A percentile compares a stretch with the other conserved stretches of the same genome.
phyloP scores from a whole-genome alignment of 2,329 filamentous ascomycete genomes.

The Fusarium proliferatum region DNA sequence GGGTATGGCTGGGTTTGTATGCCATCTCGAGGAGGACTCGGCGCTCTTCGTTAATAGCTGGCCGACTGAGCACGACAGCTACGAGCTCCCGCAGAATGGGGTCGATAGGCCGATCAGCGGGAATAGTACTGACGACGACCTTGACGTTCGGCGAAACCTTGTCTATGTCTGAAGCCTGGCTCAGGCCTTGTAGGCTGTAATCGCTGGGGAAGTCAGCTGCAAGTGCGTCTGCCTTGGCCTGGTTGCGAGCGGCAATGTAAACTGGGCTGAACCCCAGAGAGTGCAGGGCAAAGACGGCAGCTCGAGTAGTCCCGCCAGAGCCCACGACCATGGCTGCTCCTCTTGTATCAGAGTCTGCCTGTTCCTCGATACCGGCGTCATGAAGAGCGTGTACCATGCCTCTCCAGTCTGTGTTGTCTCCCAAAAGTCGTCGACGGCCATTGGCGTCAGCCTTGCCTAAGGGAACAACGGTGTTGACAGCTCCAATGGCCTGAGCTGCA shows the following conservation, averaged over 20 bases:
- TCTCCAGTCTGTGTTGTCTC: conserved; percentile 95
- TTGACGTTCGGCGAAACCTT: conserved; percentile 61
- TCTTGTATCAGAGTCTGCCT: conserved; percentile 58
- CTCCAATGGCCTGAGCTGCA: conserved; percentile 85
- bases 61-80: conserved; percentile 60
- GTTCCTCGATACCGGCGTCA: conserved; percentile 68
- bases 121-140: conserved; percentile 90
- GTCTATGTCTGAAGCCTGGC: conserved; percentile 59
- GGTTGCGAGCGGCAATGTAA: conserved; percentile 84
- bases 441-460: conserved; percentile 51
- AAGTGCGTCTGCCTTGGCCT: conserved; percentile 74
- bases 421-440: conserved; percentile 69
- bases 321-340: conserved; percentile 87
- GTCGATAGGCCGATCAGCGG: conserved; percentile 87
- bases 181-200: conserved; percentile 77
- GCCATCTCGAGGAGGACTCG: conserved; percentile 92
- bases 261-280: conserved; percentile 86
- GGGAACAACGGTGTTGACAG: conserved; percentile 92
- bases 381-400: conserved; percentile 87
- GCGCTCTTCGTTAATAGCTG: conserved; percentile 50
- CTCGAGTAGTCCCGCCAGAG: conserved; percentile 90
- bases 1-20: conserved; percentile 87
- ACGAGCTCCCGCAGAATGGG: conserved; percentile 74
- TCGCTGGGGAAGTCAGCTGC: conserved; percentile 76
- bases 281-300: conserved; percentile 88